Evolutionary conservation across 2,329 filamentous ascomycete genomes (phyloP).

Genomic region (Dactylellina drechsleri): DNA sequence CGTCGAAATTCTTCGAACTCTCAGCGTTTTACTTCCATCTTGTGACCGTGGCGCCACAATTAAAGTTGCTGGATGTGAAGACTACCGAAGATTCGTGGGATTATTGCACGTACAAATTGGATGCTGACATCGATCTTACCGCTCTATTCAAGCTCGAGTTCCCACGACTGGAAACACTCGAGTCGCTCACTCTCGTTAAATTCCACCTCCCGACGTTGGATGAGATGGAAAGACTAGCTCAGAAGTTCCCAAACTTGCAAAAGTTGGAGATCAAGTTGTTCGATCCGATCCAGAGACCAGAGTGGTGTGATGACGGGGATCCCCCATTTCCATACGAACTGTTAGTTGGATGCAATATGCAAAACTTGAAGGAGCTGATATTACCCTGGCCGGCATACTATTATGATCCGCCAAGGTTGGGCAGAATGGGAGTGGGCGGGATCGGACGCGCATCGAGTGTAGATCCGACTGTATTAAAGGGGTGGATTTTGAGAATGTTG

Average conservation of each 20-base stretch:
- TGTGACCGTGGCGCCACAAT: neutral
- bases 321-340: neutral
- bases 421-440: too few relatives aligned
- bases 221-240: neutral
- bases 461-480: neutral
- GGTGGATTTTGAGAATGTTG: neutral
- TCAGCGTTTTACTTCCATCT: neutral
- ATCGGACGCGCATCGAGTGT: neutral
- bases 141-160: neutral
- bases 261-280: neutral
- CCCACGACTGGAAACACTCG: neutral
- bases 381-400: too few relatives aligned
- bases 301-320: neutral
- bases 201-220: neutral
- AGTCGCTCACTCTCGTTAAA: neutral
- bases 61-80: neutral
- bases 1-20: neutral
- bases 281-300: neutral
- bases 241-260: neutral
- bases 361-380: too few relatives aligned
- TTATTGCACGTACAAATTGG: neutral
- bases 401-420: too few relatives aligned
- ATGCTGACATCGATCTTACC: neutral
- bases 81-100: neutral
- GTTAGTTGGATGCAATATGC: too few relatives aligned